These are phyloP conservation scores for Chaetoceros muelleri DNA, from an alignment of 108 stramenopile genomes.

Conservation along the genomic window DNA sequence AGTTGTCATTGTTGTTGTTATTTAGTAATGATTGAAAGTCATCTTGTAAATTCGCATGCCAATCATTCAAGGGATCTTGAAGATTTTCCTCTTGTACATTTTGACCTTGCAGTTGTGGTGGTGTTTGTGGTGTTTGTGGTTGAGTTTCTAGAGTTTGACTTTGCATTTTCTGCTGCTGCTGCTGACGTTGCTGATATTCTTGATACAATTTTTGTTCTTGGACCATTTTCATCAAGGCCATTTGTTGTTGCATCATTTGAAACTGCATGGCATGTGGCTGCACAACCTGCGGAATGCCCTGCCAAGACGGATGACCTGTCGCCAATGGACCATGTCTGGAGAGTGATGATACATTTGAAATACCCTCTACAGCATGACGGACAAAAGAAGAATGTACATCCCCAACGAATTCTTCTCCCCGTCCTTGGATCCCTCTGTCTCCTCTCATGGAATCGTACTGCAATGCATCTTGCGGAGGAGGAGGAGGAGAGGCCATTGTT, in stretches of 20 bases:
- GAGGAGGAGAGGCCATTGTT: not conserved
- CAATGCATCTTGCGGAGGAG: not conserved
- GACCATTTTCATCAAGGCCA: slow-evolving; percentile 9
- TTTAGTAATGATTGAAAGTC: slow-evolving; percentile 3
- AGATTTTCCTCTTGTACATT: slow-evolving; percentile 5
- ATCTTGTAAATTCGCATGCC: slow-evolving; percentile 19
- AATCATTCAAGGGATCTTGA: slow-evolving; percentile 6
- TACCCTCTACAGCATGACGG: too few species aligned
- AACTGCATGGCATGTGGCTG: slow-evolving; percentile 1
- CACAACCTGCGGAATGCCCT: too few species aligned
- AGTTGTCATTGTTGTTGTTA: slow-evolving; percentile 4
- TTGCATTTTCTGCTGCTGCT: slow-evolving; percentile 12
- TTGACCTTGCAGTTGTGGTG: slow-evolving; percentile 8
- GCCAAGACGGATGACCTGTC: too few species aligned
- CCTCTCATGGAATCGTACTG: not conserved
- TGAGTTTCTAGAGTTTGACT: slow-evolving; percentile 1
- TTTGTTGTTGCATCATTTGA: slow-evolving; percentile 21
- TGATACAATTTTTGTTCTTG: slow-evolving; percentile 23
- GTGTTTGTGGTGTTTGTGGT: slow-evolving; percentile 5
- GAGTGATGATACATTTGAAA: too few species aligned
- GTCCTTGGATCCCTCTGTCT: too few species aligned
- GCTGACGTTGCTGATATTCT: slow-evolving; percentile 10
- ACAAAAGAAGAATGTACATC: too few species aligned
- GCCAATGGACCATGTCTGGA: too few species aligned
- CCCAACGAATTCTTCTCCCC: too few species aligned